Percentiles rank a stretch among this genome's conserved stretches.
Evolutionary conservation across 2,329 filamentous ascomycete genomes (phyloP).

Genomic region (Fusarium decemcellulare): DNA sequence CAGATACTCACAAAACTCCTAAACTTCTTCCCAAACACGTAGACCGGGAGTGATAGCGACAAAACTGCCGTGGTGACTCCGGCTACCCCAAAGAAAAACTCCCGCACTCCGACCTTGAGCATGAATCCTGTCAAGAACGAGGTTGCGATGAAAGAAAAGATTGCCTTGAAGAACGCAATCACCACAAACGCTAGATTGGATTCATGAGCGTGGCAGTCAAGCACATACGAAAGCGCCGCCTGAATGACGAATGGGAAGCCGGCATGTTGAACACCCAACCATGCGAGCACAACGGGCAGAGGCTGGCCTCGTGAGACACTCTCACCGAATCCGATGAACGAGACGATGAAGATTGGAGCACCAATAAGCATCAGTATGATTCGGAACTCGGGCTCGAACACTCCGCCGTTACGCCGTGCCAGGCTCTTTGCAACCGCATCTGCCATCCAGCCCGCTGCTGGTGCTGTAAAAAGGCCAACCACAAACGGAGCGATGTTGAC

Average conservation of each 20-base stretch:
- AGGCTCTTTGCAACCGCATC: background rate
- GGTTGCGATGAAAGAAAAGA: slow-evolving; percentile 4
- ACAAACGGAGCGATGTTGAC: slow-evolving; percentile 4
- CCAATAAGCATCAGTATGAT: slow-evolving; percentile 3
- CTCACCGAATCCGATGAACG: slow-evolving; percentile 1
- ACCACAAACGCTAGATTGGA: slow-evolving; percentile 5
- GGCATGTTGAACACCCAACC: background rate
- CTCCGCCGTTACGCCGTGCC: slow-evolving; percentile 1
- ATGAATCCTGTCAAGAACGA: slow-evolving; percentile 1
- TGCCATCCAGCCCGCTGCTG: slow-evolving; percentile 3
- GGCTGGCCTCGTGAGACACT: background rate
- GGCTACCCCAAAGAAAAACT: slow-evolving; percentile 2
- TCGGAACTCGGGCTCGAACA: slow-evolving; percentile 12
- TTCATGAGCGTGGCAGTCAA: background rate
- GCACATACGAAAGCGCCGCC: slow-evolving; percentile 1
- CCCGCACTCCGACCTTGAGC: background rate
- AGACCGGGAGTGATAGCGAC: slow-evolving; percentile 1
- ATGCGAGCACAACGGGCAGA: slow-evolving; percentile 5
- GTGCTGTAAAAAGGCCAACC: background rate
- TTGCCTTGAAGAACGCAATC: slow-evolving; percentile 10
- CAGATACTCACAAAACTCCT: slow-evolving; percentile 9
- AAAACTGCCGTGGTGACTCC: slow-evolving; percentile 3
- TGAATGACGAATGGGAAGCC: slow-evolving; percentile 5
- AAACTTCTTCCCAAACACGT: slow-evolving; percentile 6
- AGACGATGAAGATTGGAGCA: background rate